phyloP scores from a whole-genome alignment of 495 filamentous ascomycete genomes.

The Daldinia bambusicola region DNA sequence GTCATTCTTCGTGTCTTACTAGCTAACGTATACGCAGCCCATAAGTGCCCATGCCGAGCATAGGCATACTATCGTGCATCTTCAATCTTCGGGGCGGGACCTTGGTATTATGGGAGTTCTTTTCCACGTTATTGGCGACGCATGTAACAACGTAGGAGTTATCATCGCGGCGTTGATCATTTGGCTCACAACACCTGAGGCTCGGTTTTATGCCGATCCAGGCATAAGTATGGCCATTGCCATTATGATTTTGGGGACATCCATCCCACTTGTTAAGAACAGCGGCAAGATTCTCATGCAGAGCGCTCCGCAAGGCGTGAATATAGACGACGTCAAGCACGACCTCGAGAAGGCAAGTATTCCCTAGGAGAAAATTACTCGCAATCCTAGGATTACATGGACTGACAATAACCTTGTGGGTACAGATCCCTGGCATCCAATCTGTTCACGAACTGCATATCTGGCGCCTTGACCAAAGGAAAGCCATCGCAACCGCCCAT shows the following conservation, averaged over 20 bases:
- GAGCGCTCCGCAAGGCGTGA: conserved; percentile 80
- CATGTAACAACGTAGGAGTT: conserved; percentile 91
- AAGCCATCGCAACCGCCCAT: conserved; percentile 86
- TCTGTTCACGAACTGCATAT: conserved; percentile 93
- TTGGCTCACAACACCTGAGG: conserved; percentile 71
- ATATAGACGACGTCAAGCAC: conserved; percentile 84
- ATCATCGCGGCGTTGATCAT: conserved; percentile 87
- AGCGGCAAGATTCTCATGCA: conserved; percentile 91
- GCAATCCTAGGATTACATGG: not conserved
- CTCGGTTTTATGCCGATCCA: conserved; percentile 78
- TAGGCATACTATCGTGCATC: conserved; percentile 47
- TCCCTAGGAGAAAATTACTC: too few species aligned
- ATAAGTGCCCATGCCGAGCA: conserved; percentile 73
- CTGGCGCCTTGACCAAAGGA: conserved; percentile 92
- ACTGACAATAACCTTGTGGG: not conserved
- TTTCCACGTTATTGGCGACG: conserved; percentile 90
- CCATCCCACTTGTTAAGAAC: conserved; percentile 85
- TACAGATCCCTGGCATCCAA: conserved; percentile 76
- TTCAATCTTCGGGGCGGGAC: conserved; percentile 58
- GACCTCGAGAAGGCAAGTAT: conserved; percentile 73
- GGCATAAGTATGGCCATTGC: conserved; percentile 86
- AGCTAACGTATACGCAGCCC: conserved; percentile 63
- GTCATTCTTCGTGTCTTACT: conserved; percentile 59
- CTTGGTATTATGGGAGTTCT: conserved; percentile 95
- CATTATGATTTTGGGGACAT: conserved; percentile 85